phyloP scores from a whole-genome alignment of 1,284 basidiomycete genomes.

The Athelia psychrophila region DNA sequence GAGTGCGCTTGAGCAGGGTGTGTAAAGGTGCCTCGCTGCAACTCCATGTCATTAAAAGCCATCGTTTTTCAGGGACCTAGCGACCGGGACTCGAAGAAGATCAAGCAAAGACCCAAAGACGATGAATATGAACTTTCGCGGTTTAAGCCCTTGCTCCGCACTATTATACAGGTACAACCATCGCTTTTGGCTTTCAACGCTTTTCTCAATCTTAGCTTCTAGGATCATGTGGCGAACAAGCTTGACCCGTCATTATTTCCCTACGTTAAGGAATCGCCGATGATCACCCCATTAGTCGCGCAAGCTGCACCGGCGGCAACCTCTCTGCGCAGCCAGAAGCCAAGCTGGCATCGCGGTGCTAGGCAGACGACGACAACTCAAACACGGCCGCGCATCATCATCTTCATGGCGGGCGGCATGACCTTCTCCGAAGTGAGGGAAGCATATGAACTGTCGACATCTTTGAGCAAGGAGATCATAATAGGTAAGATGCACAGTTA shows the following conservation, averaged over 20 bases:
- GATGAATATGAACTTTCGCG: slow-evolving; percentile 96
- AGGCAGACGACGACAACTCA: slow-evolving; percentile 52
- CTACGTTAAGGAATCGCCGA: slow-evolving; percentile 86
- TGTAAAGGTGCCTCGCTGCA: too few relatives aligned
- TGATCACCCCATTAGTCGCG: slow-evolving; percentile 30
- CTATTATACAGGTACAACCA: slow-evolving; percentile 72
- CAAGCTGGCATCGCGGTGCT: slow-evolving; percentile 75
- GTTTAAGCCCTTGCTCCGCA: slow-evolving; percentile 85
- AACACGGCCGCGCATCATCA: slow-evolving; percentile 78
- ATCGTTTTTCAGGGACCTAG: slow-evolving; percentile 56
- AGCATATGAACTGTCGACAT: slow-evolving; percentile 76
- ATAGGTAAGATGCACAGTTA: slow-evolving; percentile 63
- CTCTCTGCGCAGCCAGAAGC: slow-evolving; percentile 82
- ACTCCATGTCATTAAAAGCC: too few relatives aligned
- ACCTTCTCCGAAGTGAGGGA: slow-evolving; percentile 95
- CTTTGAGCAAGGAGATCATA: slow-evolving; percentile 85
- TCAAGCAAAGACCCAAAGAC: slow-evolving; percentile 78
- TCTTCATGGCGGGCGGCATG: slow-evolving; percentile 95
- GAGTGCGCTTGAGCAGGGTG: slow-evolving; percentile 83
- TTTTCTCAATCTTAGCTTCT: slow-evolving; percentile 9
- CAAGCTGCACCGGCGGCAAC: slow-evolving; percentile 50
- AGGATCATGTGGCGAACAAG: slow-evolving; percentile 82
- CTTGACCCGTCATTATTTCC: slow-evolving; percentile 85
- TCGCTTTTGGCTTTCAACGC: background rate
- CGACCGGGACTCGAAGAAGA: slow-evolving; percentile 75